Evolutionary conservation across 331 rosid species (phyloP), one percentile per base, ranked within the genome.

Genomic region (Malus hybrid): DNA sequence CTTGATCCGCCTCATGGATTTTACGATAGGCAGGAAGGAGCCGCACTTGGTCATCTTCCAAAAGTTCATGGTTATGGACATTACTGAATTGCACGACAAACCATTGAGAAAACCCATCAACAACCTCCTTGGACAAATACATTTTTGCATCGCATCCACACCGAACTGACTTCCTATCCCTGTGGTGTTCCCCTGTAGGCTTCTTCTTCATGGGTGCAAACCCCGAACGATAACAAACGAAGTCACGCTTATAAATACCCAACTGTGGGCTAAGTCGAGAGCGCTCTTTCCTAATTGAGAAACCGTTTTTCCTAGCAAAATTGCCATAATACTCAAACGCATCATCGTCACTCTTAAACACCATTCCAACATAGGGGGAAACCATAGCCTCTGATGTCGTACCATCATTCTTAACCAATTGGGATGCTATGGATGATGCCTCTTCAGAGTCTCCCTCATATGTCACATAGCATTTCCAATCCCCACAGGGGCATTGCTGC

Each of bases 401-500:
- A 48, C 71, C 70, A 28, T 88, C 96, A 44, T 79, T 70, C 72
- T 85, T 92, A 64, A 81, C 86, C 70, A 84, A 84, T 73, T 89
- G 91, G 3, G 91, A 79, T 20, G 84, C 87, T 29, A 81, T 36
- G 44, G 86, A 84, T 62, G 86, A 84, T 62, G 86, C 70, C 84
- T 87, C 97, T 32, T 88, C 93, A 46, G 85, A 78, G 66, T 89
- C 96, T 15, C 92, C 87, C 66, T 92, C 97, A 75, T 79, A 71
- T 18, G 96, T 84, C 75, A 92, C 79, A 66, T 85, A 92, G 77
- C 99, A 95, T 65, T 92, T 92, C 99, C 98, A 95, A 88, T 95
- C 99, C 65, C 99, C 96, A 82, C 99, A 95, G 14, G 99, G 99
- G 83, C 97, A 95, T 83, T 90, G 97, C 60, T 90, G 97, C 81